These are phyloP conservation scores for Myriosclerotinia duriaeana DNA, from an alignment of 2,329 filamentous ascomycete genomes.

Conservation along the genomic window DNA sequence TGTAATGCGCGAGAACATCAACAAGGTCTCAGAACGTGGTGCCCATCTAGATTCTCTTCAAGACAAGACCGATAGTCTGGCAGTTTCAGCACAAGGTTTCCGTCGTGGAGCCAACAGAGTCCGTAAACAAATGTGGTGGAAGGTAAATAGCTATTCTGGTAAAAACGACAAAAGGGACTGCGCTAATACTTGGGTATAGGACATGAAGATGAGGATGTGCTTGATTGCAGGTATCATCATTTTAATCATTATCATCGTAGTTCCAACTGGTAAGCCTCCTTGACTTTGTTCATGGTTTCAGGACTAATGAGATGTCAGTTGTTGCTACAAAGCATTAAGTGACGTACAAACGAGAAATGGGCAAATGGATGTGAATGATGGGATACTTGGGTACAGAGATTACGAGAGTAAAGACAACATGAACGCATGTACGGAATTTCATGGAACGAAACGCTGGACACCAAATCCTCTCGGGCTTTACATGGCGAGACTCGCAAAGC, in stretches of 20 bases:
- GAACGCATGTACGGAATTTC: conserved; percentile 26
- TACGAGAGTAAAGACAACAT: conserved; percentile 25
- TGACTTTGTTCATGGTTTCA: not conserved
- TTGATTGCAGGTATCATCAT: conserved; percentile 88
- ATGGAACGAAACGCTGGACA: conserved; percentile 33
- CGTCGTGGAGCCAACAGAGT: conserved; percentile 94
- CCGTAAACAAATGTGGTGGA: conserved; percentile 84
- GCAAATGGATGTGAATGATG: conserved; percentile 13
- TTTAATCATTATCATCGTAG: conserved; percentile 88
- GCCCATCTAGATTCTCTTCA: conserved; percentile 83
- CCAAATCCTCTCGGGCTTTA: conserved; percentile 39
- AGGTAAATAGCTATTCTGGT: conserved; percentile 8
- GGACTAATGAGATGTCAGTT: conserved; percentile 43
- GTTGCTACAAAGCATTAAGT: conserved; percentile 45
- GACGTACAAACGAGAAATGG: not conserved
- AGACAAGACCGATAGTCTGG: conserved; percentile 93
- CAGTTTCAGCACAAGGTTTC: conserved; percentile 90
- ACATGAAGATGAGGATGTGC: conserved; percentile 94
- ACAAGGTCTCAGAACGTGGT: conserved; percentile 92
- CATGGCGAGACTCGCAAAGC: conserved; percentile 41
- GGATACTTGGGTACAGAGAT: conserved; percentile 24
- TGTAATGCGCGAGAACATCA: conserved; percentile 97
- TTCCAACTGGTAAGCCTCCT: conserved; percentile 75
- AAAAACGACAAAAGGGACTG: not conserved
- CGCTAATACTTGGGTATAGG: conserved; percentile 17